A percentile compares a stretch with the other conserved stretches of the same genome.
Conservation (phyloP, 305 asterid species). For the Caryopteris hybrid region DNA sequence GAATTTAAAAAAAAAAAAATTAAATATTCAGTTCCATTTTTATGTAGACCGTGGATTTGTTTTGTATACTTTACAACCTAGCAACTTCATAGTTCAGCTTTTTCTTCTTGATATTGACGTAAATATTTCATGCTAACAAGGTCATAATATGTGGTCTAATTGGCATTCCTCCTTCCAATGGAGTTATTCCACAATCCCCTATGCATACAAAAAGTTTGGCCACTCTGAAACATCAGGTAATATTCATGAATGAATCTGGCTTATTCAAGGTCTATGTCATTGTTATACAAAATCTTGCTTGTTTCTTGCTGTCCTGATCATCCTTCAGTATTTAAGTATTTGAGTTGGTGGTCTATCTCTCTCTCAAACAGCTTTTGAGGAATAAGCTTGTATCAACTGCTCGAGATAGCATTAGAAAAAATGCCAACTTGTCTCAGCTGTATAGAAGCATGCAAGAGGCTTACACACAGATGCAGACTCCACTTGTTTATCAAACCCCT, state of each 20-base stretch:
- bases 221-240: slow-evolving; percentile 94
- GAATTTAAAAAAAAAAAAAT: too few species aligned
- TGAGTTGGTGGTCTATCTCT: not conserved
- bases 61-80: not conserved
- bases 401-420: slow-evolving; percentile 51
- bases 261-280: not conserved
- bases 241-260: not conserved
- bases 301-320: not conserved
- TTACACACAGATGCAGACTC: slow-evolving; percentile 85
- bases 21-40: not conserved
- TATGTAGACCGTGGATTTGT: not conserved
- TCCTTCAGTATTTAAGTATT: not conserved
- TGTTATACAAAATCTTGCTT: not conserved
- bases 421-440: slow-evolving; percentile 74
- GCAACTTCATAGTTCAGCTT: not conserved
- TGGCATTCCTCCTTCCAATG: slow-evolving; percentile 98
- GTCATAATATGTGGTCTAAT: slow-evolving; percentile 86
- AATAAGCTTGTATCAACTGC: slow-evolving; percentile 88
- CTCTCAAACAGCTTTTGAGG: slow-evolving; percentile 69
- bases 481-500: slow-evolving; percentile 78
- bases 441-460: slow-evolving; percentile 79
- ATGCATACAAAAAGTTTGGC: slow-evolving; percentile 98
- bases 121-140: slow-evolving; percentile 28
- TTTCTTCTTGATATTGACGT: slow-evolving; percentile 1
- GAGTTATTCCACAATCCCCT: slow-evolving; percentile 98